phyloP scores from a whole-genome alignment of 495 filamentous ascomycete genomes.

The Peziza echinospora region DNA sequence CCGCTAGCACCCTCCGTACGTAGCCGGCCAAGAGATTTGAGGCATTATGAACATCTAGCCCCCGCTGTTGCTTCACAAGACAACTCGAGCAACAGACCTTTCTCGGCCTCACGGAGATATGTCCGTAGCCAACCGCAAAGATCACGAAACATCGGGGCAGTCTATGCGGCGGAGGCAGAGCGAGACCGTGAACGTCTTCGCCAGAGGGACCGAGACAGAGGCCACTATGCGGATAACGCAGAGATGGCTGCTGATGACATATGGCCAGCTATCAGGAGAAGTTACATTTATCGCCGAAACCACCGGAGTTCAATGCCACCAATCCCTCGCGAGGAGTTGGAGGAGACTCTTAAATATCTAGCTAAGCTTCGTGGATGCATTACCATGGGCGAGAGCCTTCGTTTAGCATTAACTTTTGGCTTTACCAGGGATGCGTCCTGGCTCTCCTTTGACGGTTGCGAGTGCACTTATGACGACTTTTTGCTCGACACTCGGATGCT shows the following conservation, averaged over 20 bases:
- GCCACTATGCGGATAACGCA: constrained; percentile 23
- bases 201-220: constrained; percentile 1
- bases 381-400: constrained; percentile 34
- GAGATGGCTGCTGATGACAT: neutral
- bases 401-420: constrained; percentile 26
- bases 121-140: neutral
- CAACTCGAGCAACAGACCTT: neutral
- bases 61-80: neutral
- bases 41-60: too few relatives aligned
- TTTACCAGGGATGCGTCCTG: constrained; percentile 28
- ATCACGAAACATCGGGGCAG: neutral
- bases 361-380: constrained; percentile 35
- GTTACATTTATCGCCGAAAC: constrained; percentile 3
- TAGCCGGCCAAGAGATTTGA: neutral
- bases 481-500: constrained; percentile 36
- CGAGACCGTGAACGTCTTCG: constrained; percentile 3
- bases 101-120: neutral
- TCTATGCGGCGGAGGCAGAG: constrained; percentile 12
- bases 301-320: constrained; percentile 29
- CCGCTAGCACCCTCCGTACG: neutral
- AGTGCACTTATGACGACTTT: constrained; percentile 31
- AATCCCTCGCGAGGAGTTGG: constrained; percentile 32
- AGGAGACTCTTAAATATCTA: constrained; percentile 44
- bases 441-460: constrained; percentile 26
- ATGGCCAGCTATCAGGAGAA: neutral